Percentiles rank a stretch among this genome's conserved stretches.
These are phyloP conservation scores for Sugiyamaella qingdaonensis DNA, from an alignment of 805 yeast genomes.

Conservation along the genomic window DNA sequence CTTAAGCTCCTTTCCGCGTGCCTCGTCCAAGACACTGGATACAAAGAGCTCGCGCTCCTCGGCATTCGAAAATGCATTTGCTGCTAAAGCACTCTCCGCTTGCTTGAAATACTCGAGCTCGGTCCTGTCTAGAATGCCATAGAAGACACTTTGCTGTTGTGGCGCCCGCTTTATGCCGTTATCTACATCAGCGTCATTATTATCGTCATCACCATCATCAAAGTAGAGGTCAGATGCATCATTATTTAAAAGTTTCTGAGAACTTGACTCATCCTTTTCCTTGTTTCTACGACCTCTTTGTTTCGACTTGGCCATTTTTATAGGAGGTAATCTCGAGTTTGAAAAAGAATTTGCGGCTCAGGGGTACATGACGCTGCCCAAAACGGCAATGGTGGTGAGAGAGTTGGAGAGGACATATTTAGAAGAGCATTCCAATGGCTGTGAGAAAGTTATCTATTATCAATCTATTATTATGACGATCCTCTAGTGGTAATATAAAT, in stretches of 20 bases:
- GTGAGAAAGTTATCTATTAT: too few species aligned
- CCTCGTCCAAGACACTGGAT: conserved; percentile 75
- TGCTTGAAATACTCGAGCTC: conserved; percentile 90
- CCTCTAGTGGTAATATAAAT: neutral
- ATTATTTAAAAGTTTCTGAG: conserved; percentile 9
- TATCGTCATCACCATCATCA: conserved; percentile 13
- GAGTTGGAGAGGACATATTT: too few species aligned
- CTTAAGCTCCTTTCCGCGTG: conserved; percentile 84
- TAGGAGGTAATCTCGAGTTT: neutral
- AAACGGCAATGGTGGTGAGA: neutral
- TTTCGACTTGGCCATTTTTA: neutral
- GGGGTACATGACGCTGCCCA: neutral
- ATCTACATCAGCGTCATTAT: conserved; percentile 3
- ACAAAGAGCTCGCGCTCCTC: conserved; percentile 76
- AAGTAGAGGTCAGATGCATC: conserved; percentile 11
- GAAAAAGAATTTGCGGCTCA: conserved; percentile 2
- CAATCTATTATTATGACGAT: neutral
- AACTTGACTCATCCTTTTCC: neutral
- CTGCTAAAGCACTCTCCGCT: conserved; percentile 81
- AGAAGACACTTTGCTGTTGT: conserved; percentile 47
- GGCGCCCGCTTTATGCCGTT: conserved; percentile 11
- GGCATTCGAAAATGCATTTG: conserved; percentile 67
- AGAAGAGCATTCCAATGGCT: too few species aligned
- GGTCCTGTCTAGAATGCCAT: conserved; percentile 77
- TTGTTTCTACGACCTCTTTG: neutral